Percentiles rank a stretch among this genome's conserved stretches.
Conservation (phyloP, 345 rosid species). For the Aethionema arabicum region DNA sequence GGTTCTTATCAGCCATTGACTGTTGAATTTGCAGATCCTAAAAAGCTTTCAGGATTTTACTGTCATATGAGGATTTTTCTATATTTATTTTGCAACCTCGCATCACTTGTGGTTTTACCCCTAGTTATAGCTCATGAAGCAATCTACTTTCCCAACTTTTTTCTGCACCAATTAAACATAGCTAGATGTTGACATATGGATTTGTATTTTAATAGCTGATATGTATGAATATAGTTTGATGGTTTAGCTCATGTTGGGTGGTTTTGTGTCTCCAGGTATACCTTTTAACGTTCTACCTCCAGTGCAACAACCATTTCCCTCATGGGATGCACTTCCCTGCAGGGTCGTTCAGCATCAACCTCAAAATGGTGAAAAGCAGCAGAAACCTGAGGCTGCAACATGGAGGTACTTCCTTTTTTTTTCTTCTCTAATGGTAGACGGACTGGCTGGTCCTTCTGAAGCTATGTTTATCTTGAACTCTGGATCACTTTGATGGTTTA, state of each 20-base stretch:
- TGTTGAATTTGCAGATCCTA: too few relatives aligned
- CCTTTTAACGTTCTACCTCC: conserved; percentile 50
- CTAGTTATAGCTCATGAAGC: conserved; percentile 7
- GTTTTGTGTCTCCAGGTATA: conserved; percentile 44
- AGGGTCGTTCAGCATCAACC: conserved; percentile 41
- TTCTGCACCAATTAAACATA: background rate
- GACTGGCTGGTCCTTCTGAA: too few relatives aligned
- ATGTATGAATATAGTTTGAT: too few relatives aligned
- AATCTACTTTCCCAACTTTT: background rate
- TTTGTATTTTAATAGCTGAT: background rate
- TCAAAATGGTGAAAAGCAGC: conserved; percentile 44
- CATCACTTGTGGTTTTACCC: conserved; percentile 2
- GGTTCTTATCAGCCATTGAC: too few relatives aligned
- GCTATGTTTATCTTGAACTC: background rate
- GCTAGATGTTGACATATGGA: background rate
- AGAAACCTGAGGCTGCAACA: conserved; percentile 35
- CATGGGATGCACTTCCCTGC: conserved; percentile 42
- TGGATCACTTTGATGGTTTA: too few relatives aligned
- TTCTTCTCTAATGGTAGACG: conserved; percentile 2
- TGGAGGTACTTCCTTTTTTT: conserved; percentile 38
- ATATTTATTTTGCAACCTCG: too few relatives aligned
- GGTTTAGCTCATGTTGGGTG: background rate
- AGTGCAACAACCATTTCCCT: conserved; percentile 47
- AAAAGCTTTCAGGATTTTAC: too few relatives aligned
- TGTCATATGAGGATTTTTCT: too few relatives aligned